Evolutionary conservation across 1,284 basidiomycete genomes (phyloP), one percentile per base, ranked within the genome.

Genomic region (Austropuccinia psidii): DNA sequence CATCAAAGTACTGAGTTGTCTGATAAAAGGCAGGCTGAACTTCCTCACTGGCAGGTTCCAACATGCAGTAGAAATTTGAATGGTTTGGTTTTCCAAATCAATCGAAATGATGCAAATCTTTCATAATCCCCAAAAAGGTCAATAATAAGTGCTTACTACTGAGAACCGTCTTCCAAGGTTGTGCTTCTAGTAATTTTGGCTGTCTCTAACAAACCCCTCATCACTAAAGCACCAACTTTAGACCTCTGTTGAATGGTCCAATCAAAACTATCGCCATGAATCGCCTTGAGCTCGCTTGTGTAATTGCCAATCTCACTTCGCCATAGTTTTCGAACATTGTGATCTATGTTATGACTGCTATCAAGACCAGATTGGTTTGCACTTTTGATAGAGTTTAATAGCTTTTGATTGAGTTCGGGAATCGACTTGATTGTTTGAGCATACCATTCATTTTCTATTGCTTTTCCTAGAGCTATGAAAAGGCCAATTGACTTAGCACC

Each of bases 21-120:
- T 97, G 92, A 75, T 87, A 89, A 82, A 98, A 95, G 0, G 94
- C 95, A 0, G 91, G 90, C 78, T 98, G 95, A 19, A 85, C 83
- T 82, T 98, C 93, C 49, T 78, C 77, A 50, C 68, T 72, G 8
- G 4, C 41, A 64, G 27, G 17, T 58, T 11, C n/a, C 43, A 11
- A 11, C 11, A 45, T 11, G 43, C 43, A 45, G 11, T 45, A 11
- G n/a, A 11, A n/a, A 11, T 45, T 45, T 45, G 43, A 11, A 45
- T n/a, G 43, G 9, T 52, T 9, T 7, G 49, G 49, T 9, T 11
- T 52, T 52, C n/a, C n/a, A n/a, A n/a, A n/a, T n/a, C n/a, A n/a
- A n/a, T 45, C 1, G 60, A 19, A 3, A 19, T 19, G 60, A 33
- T 19, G 49, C 7, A 52, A 19, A 37, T 19, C 33, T 45, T 29